Conservation (phyloP, 2,329 filamentous ascomycete species). For the Aspergillus sp. region DNA sequence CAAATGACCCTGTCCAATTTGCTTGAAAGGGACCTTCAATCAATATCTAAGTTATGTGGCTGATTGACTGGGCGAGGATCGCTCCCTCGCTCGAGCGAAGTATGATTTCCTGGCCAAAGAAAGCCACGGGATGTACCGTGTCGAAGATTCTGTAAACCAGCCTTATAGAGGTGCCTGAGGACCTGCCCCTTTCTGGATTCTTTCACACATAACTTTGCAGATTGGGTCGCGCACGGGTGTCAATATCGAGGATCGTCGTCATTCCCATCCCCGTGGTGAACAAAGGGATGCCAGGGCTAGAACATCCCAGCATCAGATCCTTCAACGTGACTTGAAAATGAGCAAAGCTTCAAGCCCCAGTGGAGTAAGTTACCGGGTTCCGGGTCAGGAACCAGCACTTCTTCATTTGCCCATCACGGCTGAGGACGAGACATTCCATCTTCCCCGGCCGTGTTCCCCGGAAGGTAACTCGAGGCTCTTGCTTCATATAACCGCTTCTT, state of each 20-base stretch:
- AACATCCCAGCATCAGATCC: background rate
- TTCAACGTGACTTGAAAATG: slow-evolving; percentile 7
- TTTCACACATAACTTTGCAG: slow-evolving; percentile 15
- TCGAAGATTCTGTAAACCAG: slow-evolving; percentile 1
- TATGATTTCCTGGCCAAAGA: background rate
- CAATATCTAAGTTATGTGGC: slow-evolving; percentile 5
- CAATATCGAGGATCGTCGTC: slow-evolving; percentile 8
- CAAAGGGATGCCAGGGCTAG: slow-evolving; percentile 6
- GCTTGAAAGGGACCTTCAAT: background rate
- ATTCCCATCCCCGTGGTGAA: background rate
- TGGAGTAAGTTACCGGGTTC: background rate
- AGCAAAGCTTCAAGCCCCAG: background rate
- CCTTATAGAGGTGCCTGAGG: slow-evolving; percentile 2
- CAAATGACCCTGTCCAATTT: background rate
- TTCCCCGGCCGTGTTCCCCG: slow-evolving; percentile 17
- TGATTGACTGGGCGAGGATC: background rate
- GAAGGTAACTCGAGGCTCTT: slow-evolving; percentile 9
- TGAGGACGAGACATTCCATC: slow-evolving; percentile 20
- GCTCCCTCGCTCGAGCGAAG: background rate
- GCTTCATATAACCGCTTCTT: slow-evolving; percentile 5
- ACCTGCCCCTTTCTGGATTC: slow-evolving; percentile 7
- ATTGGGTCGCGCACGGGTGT: slow-evolving; percentile 22
- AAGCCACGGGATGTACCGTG: background rate
- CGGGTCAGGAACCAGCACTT: too few species aligned
- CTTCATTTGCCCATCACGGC: too few species aligned